Conservation (phyloP, 2,329 filamentous ascomycete species). For the Scedosporium boydii region DNA sequence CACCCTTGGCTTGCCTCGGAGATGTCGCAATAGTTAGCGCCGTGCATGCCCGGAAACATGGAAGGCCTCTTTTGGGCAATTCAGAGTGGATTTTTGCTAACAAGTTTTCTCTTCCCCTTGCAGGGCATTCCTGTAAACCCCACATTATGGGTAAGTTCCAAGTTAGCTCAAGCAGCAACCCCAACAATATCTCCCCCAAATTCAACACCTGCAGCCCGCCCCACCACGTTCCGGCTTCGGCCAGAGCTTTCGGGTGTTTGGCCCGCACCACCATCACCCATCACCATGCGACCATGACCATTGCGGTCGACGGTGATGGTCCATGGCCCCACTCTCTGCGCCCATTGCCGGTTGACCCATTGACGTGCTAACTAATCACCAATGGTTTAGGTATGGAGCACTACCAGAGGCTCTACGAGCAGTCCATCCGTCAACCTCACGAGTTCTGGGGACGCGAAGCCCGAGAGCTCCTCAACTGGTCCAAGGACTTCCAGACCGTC, state of each 20-base stretch:
- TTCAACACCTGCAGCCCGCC: conserved; percentile 7
- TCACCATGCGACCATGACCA: neutral
- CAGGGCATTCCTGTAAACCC: conserved; percentile 62
- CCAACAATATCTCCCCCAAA: conserved; percentile 9
- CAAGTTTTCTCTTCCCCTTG: conserved; percentile 21
- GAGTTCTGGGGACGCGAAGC: conserved; percentile 85
- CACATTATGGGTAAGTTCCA: conserved; percentile 50
- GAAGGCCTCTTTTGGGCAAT: conserved; percentile 1
- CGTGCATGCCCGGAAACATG: neutral
- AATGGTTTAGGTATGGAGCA: conserved; percentile 47
- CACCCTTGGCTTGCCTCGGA: neutral
- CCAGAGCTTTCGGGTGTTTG: conserved; percentile 32
- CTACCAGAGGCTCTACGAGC: conserved; percentile 59
- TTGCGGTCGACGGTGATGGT: neutral
- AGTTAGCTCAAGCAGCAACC: conserved; percentile 1
- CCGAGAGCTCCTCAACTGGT: conserved; percentile 83
- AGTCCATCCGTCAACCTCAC: conserved; percentile 84
- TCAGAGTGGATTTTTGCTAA: conserved; percentile 19
- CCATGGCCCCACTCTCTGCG: neutral
- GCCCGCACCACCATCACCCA: neutral
- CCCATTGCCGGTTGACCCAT: neutral
- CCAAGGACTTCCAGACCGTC: conserved; percentile 85
- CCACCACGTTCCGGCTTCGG: conserved; percentile 22
- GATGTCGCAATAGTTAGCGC: conserved; percentile 1
- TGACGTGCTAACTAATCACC: conserved; percentile 3